Evolutionary conservation across 2,329 filamentous ascomycete species (phyloP).

Genomic region (Periconia sp.): DNA sequence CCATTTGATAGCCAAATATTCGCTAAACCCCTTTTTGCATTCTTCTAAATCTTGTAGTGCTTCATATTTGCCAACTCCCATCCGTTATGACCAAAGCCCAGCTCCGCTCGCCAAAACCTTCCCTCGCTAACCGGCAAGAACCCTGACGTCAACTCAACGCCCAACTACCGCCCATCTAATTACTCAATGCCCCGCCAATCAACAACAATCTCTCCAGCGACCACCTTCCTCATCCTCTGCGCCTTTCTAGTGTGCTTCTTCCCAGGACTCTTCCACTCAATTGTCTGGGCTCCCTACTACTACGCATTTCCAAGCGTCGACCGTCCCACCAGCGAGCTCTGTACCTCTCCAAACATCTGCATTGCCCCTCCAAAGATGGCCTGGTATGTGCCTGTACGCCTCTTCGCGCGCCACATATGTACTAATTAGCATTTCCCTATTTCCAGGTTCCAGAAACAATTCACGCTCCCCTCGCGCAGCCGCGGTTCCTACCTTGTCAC

Average conservation of each 20-base stretch:
- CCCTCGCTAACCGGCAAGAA: constrained; percentile 8
- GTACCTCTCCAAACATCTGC: constrained; percentile 35
- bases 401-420: no score
- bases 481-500: constrained; percentile 92
- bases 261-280: constrained; percentile 53
- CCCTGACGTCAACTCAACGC: constrained; percentile 23
- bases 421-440: no score
- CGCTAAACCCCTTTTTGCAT: no score
- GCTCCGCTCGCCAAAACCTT: constrained; percentile 11
- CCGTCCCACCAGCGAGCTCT: constrained; percentile 27
- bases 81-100: background rate
- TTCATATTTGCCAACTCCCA: no score
- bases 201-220: constrained; percentile 40
- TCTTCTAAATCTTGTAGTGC: no score
- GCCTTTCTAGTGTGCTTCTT: constrained; percentile 60
- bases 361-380: constrained; percentile 32
- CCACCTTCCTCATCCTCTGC: constrained; percentile 54
- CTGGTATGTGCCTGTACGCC: constrained; percentile 28
- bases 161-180: constrained; percentile 6
- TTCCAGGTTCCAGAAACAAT: constrained; percentile 72
- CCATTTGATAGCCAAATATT: no score
- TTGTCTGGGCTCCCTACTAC: constrained; percentile 44
- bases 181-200: constrained; percentile 23
- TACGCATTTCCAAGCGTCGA: constrained; percentile 30
- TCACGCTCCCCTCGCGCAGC: constrained; percentile 76